Percentiles rank a stretch among this genome's conserved stretches.
These are phyloP conservation scores for Ceratocystis albifundus DNA, from an alignment of 2,329 filamentous ascomycete genomes.

Conservation along the genomic window DNA sequence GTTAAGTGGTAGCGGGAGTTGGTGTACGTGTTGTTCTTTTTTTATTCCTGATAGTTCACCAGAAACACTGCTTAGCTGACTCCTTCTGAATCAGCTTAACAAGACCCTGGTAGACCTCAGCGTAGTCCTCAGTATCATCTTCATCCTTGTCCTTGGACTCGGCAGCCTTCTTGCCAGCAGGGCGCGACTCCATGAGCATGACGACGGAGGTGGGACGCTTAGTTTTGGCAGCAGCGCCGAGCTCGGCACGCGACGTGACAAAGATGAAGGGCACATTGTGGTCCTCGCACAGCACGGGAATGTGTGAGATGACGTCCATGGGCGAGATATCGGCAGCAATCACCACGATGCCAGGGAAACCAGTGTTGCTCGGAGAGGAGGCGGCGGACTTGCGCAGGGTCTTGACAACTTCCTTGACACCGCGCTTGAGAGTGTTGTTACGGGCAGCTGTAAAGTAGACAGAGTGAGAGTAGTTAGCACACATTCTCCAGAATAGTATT, in stretches of 20 bases:
- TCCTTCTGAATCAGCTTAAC: slow-evolving; percentile 58
- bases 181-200: slow-evolving; percentile 59
- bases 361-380: slow-evolving; percentile 51
- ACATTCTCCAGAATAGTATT: slow-evolving; percentile 1
- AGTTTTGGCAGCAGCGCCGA: slow-evolving; percentile 84
- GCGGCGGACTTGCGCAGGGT: slow-evolving; percentile 82
- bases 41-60: slow-evolving; percentile 26
- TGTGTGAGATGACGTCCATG: slow-evolving; percentile 96
- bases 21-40: not conserved
- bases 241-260: slow-evolving; percentile 80
- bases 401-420: slow-evolving; percentile 98
- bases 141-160: slow-evolving; percentile 35
- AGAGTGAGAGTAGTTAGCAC: slow-evolving; percentile 24
- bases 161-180: slow-evolving; percentile 37
- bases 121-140: slow-evolving; percentile 48
- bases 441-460: slow-evolving; percentile 59
- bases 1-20: no score
- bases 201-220: slow-evolving; percentile 95
- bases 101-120: slow-evolving; percentile 52
- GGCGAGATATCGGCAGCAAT: slow-evolving; percentile 96
- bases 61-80: slow-evolving; percentile 45
- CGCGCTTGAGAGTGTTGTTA: slow-evolving; percentile 88
- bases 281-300: slow-evolving; percentile 95
- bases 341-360: slow-evolving; percentile 66
- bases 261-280: slow-evolving; percentile 96